A percentile compares a stretch with the other conserved stretches of the same genome.
phyloP scores from a whole-genome alignment of 2,329 filamentous ascomycete genomes.

The Botryotinia narcissicola region DNA sequence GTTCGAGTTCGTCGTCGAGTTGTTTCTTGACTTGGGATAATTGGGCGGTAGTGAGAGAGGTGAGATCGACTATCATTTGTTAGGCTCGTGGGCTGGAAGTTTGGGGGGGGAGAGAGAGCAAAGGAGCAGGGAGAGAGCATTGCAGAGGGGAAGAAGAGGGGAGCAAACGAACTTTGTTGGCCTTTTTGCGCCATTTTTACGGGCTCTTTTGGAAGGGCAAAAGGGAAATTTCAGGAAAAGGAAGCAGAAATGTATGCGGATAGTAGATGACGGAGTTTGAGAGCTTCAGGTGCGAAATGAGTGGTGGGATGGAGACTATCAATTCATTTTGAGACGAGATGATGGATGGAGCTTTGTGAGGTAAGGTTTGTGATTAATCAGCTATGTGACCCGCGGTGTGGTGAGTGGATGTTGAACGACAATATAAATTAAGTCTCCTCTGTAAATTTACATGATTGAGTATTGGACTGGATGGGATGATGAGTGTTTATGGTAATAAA shows the following conservation, averaged over 20 bases:
- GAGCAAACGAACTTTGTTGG: neutral
- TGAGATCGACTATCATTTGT: conserved; percentile 57
- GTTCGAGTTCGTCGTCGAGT: conserved; percentile 92
- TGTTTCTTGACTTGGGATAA: conserved; percentile 92
- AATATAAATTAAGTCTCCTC: neutral
- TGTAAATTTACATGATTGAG: neutral
- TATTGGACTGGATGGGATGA: neutral
- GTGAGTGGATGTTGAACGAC: neutral
- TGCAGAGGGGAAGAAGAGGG: neutral
- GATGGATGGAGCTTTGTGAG: neutral
- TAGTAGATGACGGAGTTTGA: too few species aligned
- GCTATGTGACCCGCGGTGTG: neutral
- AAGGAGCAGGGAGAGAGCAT: neutral
- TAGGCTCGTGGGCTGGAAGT: neutral
- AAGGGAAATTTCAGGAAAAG: too few species aligned
- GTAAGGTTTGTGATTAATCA: conserved; percentile 6
- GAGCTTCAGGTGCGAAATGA: neutral
- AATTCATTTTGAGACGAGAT: neutral
- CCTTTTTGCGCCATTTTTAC: neutral
- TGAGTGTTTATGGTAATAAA: neutral
- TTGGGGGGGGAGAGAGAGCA: neutral
- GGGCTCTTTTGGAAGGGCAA: too few species aligned
- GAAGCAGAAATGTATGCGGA: neutral
- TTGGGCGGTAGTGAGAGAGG: conserved; percentile 77
- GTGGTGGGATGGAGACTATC: neutral